A percentile compares a stretch with the other conserved stretches of the same genome.
Evolutionary conservation across 2,329 filamentous ascomycete species (phyloP).

Genomic region (Pseudocercospora eumusae): DNA sequence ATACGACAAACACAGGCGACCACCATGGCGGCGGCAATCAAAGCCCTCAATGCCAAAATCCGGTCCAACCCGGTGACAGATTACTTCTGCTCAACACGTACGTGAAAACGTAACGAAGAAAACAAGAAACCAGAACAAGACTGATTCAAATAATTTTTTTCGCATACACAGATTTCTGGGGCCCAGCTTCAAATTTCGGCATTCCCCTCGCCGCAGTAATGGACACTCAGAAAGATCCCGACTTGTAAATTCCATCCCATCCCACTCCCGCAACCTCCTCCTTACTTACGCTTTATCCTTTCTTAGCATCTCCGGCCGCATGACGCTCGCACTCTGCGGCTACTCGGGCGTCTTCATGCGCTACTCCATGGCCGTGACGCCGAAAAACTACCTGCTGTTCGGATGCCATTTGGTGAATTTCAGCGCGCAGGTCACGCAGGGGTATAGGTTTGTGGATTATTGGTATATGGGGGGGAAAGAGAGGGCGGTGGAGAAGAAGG

Average conservation of each 20-base stretch:
- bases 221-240: constrained; percentile 56
- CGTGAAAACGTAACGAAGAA: too few species aligned
- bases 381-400: constrained; percentile 68
- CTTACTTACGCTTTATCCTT: not conserved
- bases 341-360: constrained; percentile 68
- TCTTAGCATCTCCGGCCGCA: constrained; percentile 63
- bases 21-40: constrained; percentile 56
- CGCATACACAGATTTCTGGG: constrained; percentile 59
- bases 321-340: constrained; percentile 62
- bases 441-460: constrained; percentile 63
- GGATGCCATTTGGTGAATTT: constrained; percentile 68
- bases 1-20: not conserved
- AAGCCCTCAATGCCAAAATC: constrained; percentile 57
- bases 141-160: too few species aligned
- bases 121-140: not conserved
- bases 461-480: constrained; percentile 56
- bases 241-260: constrained; percentile 45
- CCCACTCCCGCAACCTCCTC: not conserved
- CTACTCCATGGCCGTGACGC: constrained; percentile 64
- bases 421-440: constrained; percentile 61
- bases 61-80: constrained; percentile 52
- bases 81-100: constrained; percentile 58
- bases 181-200: constrained; percentile 51
- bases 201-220: constrained; percentile 57
- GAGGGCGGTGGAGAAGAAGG: constrained; percentile 41